A percentile compares a stretch with the other conserved stretches of the same genome.
Conservation (phyloP, 371 early-diverging fungal genomes). For the Mucor mucedo region DNA sequence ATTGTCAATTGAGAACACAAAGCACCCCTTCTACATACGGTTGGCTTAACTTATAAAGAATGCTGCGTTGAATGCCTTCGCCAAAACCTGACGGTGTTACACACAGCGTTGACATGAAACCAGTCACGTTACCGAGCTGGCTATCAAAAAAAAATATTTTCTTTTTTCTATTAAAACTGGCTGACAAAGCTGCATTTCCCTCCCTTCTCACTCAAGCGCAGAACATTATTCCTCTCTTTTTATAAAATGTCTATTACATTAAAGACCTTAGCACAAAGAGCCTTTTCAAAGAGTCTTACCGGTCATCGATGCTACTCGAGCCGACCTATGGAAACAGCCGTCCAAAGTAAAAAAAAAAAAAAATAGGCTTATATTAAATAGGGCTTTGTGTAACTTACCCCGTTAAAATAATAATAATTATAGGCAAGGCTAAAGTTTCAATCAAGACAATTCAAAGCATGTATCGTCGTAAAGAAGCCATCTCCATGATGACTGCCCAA, state of each 20-base stretch:
- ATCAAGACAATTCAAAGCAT: conserved; percentile 77
- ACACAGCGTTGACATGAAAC: too few species aligned
- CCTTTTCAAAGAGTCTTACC: too few species aligned
- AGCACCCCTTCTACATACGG: too few species aligned
- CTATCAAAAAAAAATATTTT: neutral
- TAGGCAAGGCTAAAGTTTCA: conserved; percentile 79
- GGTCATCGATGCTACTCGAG: conserved; percentile 22
- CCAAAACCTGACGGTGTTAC: neutral
- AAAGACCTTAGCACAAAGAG: too few species aligned
- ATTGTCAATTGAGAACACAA: too few species aligned
- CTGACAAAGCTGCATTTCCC: neutral
- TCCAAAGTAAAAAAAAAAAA: conserved; percentile 13
- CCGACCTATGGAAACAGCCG: conserved; percentile 25
- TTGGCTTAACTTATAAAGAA: too few species aligned
- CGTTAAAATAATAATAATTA: neutral
- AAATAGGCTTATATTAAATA: neutral
- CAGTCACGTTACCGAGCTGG: neutral
- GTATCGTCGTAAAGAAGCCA: conserved; percentile 74
- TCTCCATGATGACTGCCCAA: conserved; percentile 85
- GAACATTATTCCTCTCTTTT: neutral
- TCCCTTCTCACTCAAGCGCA: neutral
- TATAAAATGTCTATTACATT: neutral
- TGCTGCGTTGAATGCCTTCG: too few species aligned
- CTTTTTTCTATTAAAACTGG: neutral
- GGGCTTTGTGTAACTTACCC: conserved; percentile 22